phyloP scores from a whole-genome alignment of 148 eudicot genomes.

The Diospyros lotus region DNA sequence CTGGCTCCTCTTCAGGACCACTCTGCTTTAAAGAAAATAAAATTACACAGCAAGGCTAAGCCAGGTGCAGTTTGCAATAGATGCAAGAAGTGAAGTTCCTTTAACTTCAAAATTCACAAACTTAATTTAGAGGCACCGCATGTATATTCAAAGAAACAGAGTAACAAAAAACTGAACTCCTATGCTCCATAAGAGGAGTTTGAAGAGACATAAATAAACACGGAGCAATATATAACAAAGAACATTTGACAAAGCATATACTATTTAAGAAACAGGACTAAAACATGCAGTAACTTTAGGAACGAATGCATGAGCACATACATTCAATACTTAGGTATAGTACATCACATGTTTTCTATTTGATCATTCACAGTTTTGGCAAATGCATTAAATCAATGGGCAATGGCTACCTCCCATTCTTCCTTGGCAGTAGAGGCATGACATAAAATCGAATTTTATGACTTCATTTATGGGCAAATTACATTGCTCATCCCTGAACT shows the following conservation, averaged over 20 bases:
- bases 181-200: background rate
- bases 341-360: too few relatives aligned
- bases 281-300: background rate
- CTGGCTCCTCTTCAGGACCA: constrained; percentile 63
- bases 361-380: background rate
- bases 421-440: background rate
- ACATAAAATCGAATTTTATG: background rate
- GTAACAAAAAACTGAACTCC: background rate
- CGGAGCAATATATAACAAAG: background rate
- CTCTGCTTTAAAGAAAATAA: constrained; percentile 33
- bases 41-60: background rate
- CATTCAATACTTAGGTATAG: background rate
- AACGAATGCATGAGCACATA: background rate
- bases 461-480: too few relatives aligned
- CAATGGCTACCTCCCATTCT: too few relatives aligned
- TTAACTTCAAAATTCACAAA: constrained; percentile 11
- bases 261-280: background rate
- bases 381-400: background rate
- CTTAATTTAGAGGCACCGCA: background rate
- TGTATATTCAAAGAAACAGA: background rate
- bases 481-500: too few relatives aligned
- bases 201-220: background rate
- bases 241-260: background rate
- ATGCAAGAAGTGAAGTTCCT: background rate
- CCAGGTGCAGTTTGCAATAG: background rate